These are phyloP conservation scores for Phaffia rhodozyma DNA, from an alignment of 1,284 basidiomycete species.

Conservation along the genomic window DNA sequence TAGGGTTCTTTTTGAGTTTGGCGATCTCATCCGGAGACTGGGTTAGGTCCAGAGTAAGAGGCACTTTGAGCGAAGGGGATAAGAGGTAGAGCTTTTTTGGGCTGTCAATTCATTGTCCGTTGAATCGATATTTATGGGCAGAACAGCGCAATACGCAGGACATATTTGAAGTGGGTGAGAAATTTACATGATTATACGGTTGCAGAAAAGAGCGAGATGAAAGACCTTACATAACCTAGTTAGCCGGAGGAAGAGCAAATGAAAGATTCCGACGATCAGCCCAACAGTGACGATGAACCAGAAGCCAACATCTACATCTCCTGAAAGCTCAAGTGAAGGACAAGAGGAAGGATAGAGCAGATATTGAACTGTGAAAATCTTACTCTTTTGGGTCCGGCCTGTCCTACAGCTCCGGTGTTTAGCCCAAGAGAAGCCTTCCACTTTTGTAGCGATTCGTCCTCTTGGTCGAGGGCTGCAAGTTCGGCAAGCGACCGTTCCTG, in stretches of 20 bases:
- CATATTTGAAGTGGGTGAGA: too few relatives aligned
- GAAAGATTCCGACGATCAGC: too few relatives aligned
- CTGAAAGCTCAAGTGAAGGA: too few relatives aligned
- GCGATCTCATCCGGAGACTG: constrained; percentile 32
- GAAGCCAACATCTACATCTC: too few relatives aligned
- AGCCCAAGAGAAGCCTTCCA: constrained; percentile 46
- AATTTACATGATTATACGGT: too few relatives aligned
- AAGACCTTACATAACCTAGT: too few relatives aligned
- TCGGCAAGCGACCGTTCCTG: constrained; percentile 41
- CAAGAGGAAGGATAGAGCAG: too few relatives aligned
- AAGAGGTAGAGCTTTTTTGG: constrained; percentile 38
- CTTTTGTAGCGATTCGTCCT: constrained; percentile 44
- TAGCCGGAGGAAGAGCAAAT: too few relatives aligned
- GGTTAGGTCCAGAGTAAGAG: constrained; percentile 40
- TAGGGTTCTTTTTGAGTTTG: constrained; percentile 40
- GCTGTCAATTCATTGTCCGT: constrained; percentile 14
- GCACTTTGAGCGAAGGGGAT: constrained; percentile 34
- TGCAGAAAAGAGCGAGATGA: too few relatives aligned
- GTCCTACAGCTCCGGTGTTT: constrained; percentile 24
- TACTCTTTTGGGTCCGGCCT: constrained; percentile 31
- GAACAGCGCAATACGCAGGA: constrained; percentile 15
- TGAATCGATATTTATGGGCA: constrained; percentile 9
- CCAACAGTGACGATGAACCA: too few relatives aligned
- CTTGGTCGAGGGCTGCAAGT: constrained; percentile 39
- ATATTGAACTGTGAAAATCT: not conserved